Evolutionary conservation across 1,139 yeast genomes (phyloP).

Genomic region (Debaryomyces robertsiae): DNA sequence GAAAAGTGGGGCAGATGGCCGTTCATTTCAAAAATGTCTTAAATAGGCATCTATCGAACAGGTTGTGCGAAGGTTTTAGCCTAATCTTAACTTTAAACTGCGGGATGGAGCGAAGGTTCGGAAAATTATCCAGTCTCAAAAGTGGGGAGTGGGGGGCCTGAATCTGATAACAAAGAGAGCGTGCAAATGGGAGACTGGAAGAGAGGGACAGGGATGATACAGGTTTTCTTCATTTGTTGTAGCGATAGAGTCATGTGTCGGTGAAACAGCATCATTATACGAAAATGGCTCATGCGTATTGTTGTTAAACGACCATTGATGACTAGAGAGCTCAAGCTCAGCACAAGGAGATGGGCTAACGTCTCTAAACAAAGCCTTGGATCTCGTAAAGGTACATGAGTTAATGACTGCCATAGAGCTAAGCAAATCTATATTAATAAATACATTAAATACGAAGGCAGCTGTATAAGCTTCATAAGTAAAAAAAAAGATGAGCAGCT

Average conservation of each 20-base stretch:
- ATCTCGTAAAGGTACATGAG: too few relatives aligned
- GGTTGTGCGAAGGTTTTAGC: background rate
- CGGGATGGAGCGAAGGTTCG: background rate
- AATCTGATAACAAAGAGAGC: too few relatives aligned
- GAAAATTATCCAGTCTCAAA: background rate
- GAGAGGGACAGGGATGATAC: too few relatives aligned
- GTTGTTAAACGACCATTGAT: background rate
- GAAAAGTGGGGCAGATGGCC: conserved; percentile 5
- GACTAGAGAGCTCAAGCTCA: conserved; percentile 1
- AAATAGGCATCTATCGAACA: conserved; percentile 4
- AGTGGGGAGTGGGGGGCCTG: too few relatives aligned
- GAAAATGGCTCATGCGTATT: conserved; percentile 3
- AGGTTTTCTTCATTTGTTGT: too few relatives aligned
- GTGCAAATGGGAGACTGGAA: too few relatives aligned
- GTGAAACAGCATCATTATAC: conserved; percentile 2
- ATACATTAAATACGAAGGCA: too few relatives aligned
- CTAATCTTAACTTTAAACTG: conserved; percentile 1
- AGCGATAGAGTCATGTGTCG: too few relatives aligned
- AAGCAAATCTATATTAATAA: too few relatives aligned
- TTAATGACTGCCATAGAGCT: too few relatives aligned
- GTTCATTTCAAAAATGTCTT: background rate
- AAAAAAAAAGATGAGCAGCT: background rate
- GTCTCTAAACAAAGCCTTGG: too few relatives aligned
- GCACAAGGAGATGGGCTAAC: background rate
- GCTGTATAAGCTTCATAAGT: too few relatives aligned